Base-by-base conservation (phyloP, 1,139 yeast genomes). In the Saccharomyces hybrid region DNA sequence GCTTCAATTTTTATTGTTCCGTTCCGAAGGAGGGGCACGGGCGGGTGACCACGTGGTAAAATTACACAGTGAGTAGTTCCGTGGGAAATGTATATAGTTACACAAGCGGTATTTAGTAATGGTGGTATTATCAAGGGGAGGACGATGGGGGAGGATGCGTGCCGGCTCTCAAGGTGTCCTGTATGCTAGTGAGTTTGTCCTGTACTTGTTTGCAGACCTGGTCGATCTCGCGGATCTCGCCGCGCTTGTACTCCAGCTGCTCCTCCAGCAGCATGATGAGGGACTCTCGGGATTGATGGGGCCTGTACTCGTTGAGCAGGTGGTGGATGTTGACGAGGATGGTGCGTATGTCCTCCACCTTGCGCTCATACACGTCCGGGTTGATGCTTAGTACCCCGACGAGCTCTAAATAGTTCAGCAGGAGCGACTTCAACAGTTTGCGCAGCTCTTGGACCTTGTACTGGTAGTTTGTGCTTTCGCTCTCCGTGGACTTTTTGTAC, bases 211-310 rank as follows among this genome's bases (percentile, higher is more conserved):
- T 61, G 55, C 81, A 75, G 2, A 76, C 78, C 27, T 66, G 68
- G 47, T 81, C 79, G 29, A 83, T 81, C 42, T 74, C 70, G 27
- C 68, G 69, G n/a, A 83, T 82, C 61, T 84, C 88, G 8, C 66
- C 64, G 56, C 71, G 73, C 61, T 83, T 83, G 48, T 73, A 69
- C 50, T 78, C 82, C 28, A 85, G 77, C 64, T 84, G 86, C 53
- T 82, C 83, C 64, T 80, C 83, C 68, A 89, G 73, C 54, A 87
- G 73, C 78, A 84, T 76, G 50, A 87, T 84, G 61, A 89, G 77
- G 57, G 89, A 83, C 64, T 89, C 96, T 49, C 96, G 76, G 6
- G 91, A 84, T 66, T 89, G 97, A 68, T 89, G 96, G 0, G 96
- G 96, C 55, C 96, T 75, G 70, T 88, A 89, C 54, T 88, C 88